Evolutionary conservation across 352 stramenopile genomes (phyloP).

Genomic region (Globisporangium mamillatum): DNA sequence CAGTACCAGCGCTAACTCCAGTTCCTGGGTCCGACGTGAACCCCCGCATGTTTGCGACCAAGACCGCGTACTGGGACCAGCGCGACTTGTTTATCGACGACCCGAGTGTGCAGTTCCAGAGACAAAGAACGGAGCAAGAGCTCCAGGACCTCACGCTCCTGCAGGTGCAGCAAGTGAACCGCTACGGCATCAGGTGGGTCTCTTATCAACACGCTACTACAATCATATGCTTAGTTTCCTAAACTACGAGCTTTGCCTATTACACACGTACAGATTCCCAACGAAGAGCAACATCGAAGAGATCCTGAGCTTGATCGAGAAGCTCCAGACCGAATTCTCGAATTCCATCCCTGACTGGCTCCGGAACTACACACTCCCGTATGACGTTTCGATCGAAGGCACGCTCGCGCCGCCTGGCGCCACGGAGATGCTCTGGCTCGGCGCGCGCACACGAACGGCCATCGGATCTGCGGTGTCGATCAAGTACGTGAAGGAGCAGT

Average conservation of each 20-base stretch:
- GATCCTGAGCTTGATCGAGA: constrained; percentile 36
- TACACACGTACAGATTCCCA: constrained; percentile 31
- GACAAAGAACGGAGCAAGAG: not conserved
- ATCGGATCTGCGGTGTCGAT: constrained; percentile 11
- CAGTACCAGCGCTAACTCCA: not conserved
- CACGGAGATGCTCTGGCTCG: constrained; percentile 40
- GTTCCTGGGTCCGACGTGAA: constrained; percentile 1
- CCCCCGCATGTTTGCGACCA: constrained; percentile 4
- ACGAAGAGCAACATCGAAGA: constrained; percentile 50
- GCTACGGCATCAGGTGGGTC: constrained; percentile 48
- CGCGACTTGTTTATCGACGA: constrained; percentile 1
- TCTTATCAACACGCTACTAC: too few species aligned
- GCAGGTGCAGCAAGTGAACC: constrained; percentile 52
- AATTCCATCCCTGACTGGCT: constrained; percentile 46
- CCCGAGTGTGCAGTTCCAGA: not conserved
- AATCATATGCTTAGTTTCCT: not conserved
- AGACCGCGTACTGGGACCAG: constrained; percentile 11
- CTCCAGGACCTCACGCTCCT: constrained; percentile 8
- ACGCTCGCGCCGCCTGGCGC: constrained; percentile 32
- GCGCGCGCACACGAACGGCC: constrained; percentile 29
- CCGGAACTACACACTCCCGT: constrained; percentile 52
- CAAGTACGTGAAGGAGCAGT: constrained; percentile 32
- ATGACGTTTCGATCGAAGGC: constrained; percentile 46
- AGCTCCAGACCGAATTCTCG: constrained; percentile 41
- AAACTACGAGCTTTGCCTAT: not conserved